These are phyloP conservation scores for Globisporangium nunn DNA, from an alignment of 352 stramenopile species.

Conservation along the genomic window DNA sequence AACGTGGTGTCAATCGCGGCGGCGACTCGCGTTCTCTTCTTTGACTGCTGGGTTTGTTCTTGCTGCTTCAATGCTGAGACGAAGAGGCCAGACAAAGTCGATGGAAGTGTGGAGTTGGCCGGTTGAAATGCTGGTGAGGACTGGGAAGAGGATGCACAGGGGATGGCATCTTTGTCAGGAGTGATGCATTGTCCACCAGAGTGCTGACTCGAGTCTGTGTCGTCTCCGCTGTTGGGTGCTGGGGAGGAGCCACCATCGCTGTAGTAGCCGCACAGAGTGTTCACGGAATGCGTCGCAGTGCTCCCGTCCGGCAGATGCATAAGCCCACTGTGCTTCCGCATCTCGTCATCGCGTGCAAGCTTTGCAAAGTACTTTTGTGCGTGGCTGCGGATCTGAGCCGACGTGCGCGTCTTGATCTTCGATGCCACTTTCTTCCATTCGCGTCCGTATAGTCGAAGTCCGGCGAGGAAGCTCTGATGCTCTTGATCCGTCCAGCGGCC, in stretches of 20 bases:
- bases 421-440: conserved; percentile 97
- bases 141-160: not conserved
- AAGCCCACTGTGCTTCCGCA: conserved; percentile 38
- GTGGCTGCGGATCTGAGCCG: conserved; percentile 78
- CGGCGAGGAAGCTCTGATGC: conserved; percentile 93
- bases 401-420: conserved; percentile 86
- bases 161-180: not conserved
- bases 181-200: not conserved
- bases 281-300: conserved; percentile 10
- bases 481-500: conserved; percentile 94
- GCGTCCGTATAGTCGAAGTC: conserved; percentile 90
- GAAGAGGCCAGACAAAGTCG: conserved; percentile 3
- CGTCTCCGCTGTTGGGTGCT: conserved; percentile 50
- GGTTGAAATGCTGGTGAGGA: not conserved
- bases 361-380: conserved; percentile 88
- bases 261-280: conserved; percentile 35
- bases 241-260: conserved; percentile 57
- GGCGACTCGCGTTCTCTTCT: conserved; percentile 27
- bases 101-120: not conserved
- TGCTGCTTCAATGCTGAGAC: not conserved
- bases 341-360: conserved; percentile 69
- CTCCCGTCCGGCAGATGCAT: conserved; percentile 7
- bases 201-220: conserved; percentile 18
- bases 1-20: not conserved
- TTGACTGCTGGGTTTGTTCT: conserved; percentile 4